A percentile compares a stretch with the other conserved stretches of the same genome.
Evolutionary conservation across 495 filamentous ascomycete genomes (phyloP).

Genomic region (Neurospora intermedia): DNA sequence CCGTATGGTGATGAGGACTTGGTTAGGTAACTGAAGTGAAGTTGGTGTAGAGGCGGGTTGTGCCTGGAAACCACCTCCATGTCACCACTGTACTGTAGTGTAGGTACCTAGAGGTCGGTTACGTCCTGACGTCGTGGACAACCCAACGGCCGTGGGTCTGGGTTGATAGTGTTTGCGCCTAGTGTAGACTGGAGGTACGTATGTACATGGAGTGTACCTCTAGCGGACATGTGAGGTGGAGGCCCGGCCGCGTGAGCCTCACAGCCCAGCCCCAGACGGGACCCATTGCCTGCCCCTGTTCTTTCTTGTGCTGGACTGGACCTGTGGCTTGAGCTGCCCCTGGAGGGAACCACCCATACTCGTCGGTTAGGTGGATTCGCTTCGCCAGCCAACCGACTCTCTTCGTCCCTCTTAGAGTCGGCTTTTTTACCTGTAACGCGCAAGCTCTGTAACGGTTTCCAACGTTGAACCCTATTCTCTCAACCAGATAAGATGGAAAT

Average conservation of each 20-base stretch:
- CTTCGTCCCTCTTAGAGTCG: too few relatives aligned
- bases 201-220: too few relatives aligned
- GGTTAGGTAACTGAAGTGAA: background rate
- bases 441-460: too few relatives aligned
- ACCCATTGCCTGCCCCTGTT: background rate
- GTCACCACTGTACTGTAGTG: slow-evolving; percentile 1
- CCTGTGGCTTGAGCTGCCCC: background rate
- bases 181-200: background rate
- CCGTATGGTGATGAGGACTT: background rate
- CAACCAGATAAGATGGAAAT: too few relatives aligned
- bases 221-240: background rate
- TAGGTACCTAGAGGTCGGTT: background rate
- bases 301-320: background rate
- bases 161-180: background rate
- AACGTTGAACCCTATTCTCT: too few relatives aligned
- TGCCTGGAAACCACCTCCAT: background rate
- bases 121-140: slow-evolving; percentile 11
- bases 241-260: background rate
- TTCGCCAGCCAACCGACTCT: too few relatives aligned
- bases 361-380: too few relatives aligned
- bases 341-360: background rate
- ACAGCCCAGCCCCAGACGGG: too few relatives aligned
- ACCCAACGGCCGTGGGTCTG: background rate
- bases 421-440: too few relatives aligned
- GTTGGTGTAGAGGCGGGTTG: background rate